Evolutionary conservation across 768 basidiomycete genomes (phyloP), one percentile per base, ranked within the genome.

Genomic region (Rossbeevera mucosa): DNA sequence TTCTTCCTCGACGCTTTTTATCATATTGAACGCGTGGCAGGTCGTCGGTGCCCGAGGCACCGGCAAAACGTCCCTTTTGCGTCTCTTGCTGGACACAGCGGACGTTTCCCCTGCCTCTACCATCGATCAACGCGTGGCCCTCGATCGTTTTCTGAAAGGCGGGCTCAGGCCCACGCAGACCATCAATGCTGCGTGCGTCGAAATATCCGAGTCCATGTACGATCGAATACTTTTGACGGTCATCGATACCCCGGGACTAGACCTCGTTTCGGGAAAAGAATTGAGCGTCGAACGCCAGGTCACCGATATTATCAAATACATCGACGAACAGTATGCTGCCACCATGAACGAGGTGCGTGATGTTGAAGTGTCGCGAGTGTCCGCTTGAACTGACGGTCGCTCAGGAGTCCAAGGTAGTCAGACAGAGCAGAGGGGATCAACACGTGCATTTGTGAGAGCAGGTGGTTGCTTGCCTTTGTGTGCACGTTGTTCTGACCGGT

Each of bases 391-490:
- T 52, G 36, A 57, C 21, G 48, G 7, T 47, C 46, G 44, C 45
- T 43, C 49, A 91, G 90, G 90, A 93, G 75, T 88, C 87, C 50
- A 94, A 93, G 76, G 90, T 94, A 38, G 74, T 92, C 47, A 81
- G 91, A 58, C 81, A 90, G 66, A 89, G 81, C 71, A 91, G 86
- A 72, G 90, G 88, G 45, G 91, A 94, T 71, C 88, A 90, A 60
- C 91, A 93, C 60, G 85, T 94, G 60, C 91, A 94, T 71, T 71
- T 92, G 89, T 91, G 67, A 70, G 88, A 70, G 21, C 28, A 25
- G 18, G 7, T 16, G 41, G 14, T 50, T 20, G 22, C 41, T 51
- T 13, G 5, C 31, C 18, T 47, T 42, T 31, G 30, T 31, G 30
- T 38, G 36, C 31, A 24, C 41, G 20, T n/a, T 21, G 42, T 36